phyloP scores from a whole-genome alignment of 805 yeast genomes.

The Candida silvicultrix region DNA sequence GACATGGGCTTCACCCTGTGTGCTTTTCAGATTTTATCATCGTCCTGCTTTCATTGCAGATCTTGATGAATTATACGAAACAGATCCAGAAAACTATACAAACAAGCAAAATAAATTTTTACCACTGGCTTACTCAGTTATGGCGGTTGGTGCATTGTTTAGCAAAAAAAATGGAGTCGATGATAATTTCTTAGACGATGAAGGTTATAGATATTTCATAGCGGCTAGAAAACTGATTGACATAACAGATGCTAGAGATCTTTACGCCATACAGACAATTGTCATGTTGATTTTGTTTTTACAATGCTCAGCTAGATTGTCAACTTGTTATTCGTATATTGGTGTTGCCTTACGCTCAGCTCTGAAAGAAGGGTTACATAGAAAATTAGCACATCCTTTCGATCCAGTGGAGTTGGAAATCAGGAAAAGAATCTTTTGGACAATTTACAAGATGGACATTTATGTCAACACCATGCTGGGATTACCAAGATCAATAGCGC shows the following conservation, averaged over 20 bases:
- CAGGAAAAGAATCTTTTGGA: slow-evolving; percentile 81
- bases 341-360: slow-evolving; percentile 88
- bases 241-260: slow-evolving; percentile 79
- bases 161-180: slow-evolving; percentile 37
- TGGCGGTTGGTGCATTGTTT: slow-evolving; percentile 84
- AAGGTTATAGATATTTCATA: slow-evolving; percentile 77
- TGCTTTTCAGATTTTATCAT: slow-evolving; percentile 78
- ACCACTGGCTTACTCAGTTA: slow-evolving; percentile 78
- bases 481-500: slow-evolving; percentile 68
- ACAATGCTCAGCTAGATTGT: slow-evolving; percentile 83
- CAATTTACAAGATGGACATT: slow-evolving; percentile 85
- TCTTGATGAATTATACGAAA: slow-evolving; percentile 66
- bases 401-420: slow-evolving; percentile 80
- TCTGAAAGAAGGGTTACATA: slow-evolving; percentile 76
- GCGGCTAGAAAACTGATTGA: slow-evolving; percentile 84
- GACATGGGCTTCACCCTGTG: slow-evolving; percentile 85
- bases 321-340: slow-evolving; percentile 86
- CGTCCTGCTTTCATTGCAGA: slow-evolving; percentile 74
- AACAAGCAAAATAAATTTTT: slow-evolving; percentile 68
- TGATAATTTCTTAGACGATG: slow-evolving; percentile 47
- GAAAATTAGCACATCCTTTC: slow-evolving; percentile 52
- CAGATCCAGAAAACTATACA: slow-evolving; percentile 65
- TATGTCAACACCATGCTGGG: slow-evolving; percentile 86
- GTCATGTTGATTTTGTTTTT: slow-evolving; percentile 81
- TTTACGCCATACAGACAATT: slow-evolving; percentile 78